Evolutionary conservation across 2,329 filamentous ascomycete species (phyloP), one percentile per base, ranked within the genome.

Genomic region (Ophiocordyceps camponoti-saundersi): DNA sequence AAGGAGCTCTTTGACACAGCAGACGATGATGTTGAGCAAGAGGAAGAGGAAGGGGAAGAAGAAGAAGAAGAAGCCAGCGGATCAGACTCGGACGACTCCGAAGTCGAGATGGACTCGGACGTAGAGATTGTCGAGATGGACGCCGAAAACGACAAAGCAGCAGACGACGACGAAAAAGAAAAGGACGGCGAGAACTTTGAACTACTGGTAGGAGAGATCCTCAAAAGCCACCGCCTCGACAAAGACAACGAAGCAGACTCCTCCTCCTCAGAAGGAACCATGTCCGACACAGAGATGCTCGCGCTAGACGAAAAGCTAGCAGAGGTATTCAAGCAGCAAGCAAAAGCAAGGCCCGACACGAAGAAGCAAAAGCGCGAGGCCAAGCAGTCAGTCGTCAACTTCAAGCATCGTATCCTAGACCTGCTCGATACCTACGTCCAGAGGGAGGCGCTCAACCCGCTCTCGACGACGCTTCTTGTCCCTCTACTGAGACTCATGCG

Each of bases 271-370:
- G 82, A 83, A 49, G 79, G 76, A 3, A 86, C 95, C 63, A 95
- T 98, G 88, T 83, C 87, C 50, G 90, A 96, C 64, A 88, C 90
- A 18, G 83, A 95, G 59, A 96, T 96, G 92, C 80, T 95, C 65
- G 80, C 80, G 3, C 70, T 96, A 16, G 90, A 96, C 56, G 75
- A 76, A 12, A 82, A 90, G 58, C 77, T 98, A 4, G 78, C 80
- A 45, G 85, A 85, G 52, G 86, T 95, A 51, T 93, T 96, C 71
- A 79, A 80, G 53, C 80, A 89, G 53, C 79, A 81, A 44, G 77
- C 76, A 53, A 81, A 86, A 61, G 55, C 56, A 18, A 69, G 68
- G 16, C 67, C 69, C 2, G 80, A 73, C 60, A 82, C 83, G 58
- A 92, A 89, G 66, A 85, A 89, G 63, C 81, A 92, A 58, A 83